Evolutionary conservation across 139 green algal species (phyloP), one percentile per base, ranked within the genome.

Genomic region (Volvox africanus): DNA sequence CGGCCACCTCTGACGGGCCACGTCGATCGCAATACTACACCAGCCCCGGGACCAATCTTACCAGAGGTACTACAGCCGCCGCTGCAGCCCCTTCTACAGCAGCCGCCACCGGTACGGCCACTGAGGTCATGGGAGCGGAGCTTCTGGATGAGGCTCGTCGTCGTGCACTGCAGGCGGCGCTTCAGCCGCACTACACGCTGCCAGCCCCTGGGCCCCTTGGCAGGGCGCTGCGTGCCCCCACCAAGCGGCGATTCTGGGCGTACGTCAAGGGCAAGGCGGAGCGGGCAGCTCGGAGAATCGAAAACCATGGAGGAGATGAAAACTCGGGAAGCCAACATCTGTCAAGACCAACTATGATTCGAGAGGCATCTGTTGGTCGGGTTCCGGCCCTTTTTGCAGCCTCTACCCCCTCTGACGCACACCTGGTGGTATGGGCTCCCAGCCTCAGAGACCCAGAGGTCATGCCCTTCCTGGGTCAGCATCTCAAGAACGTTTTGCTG

Each of bases 191-290:
- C 68, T 80, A 80, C 83, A 50, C 65, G n/a, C 11, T 68, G 68
- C 35, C 83, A n/a, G 18, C 24, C 20, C 83, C 83, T 1, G 83
- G 83, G 14, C 30, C 36, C 24, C 6, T 89, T 22, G 67, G 26
- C 2, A 26, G 68, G 20, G 67, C 67, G 14, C 67, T 89, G 67
- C 67, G 67, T 16, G 83, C 67, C 22, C 67, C 83, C 83, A 55
- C 83, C 83, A 89, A 89, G 68, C 67, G 83, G 65, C 83, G 67
- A 65, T 89, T 89, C 67, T 89, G 83, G 83, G 83, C 67, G 0
- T 30, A 37, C 16, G 36, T 89, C 12, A 35, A 28, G 33, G 82
- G 33, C 32, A 55, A 55, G 33, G 82, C 65, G 62, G 33, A 35
- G 82, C 24, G 13, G 11, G 61, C n/a, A 30, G 28, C 37, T 17